Conservation (phyloP, 352 stramenopile species). For the Globisporangium iwayamae region DNA sequence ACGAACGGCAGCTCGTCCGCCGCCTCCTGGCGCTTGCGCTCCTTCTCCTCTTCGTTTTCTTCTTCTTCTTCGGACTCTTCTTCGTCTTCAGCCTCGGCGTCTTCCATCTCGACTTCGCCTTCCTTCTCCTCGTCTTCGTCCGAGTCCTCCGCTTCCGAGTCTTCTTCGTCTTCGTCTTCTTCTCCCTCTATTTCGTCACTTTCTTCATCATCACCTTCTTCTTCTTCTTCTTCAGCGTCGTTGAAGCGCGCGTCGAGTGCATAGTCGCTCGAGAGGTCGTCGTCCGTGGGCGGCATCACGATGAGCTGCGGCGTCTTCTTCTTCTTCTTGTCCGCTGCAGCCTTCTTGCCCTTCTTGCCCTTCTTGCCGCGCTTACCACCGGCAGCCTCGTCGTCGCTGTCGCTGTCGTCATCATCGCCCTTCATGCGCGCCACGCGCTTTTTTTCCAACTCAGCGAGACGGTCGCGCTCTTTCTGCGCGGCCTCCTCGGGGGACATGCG, state of each 20-base stretch:
- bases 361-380: conserved; percentile 52
- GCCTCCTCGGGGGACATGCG: conserved; percentile 94
- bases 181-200: conserved; percentile 31
- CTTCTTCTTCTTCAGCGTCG: conserved; percentile 40
- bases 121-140: conserved; percentile 63
- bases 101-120: conserved; percentile 47
- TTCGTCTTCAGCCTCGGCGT: conserved; percentile 50
- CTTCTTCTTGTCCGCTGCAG: conserved; percentile 9
- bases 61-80: conserved; percentile 79
- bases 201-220: conserved; percentile 23
- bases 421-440: conserved; percentile 94
- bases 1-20: conserved; percentile 92
- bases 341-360: conserved; percentile 30
- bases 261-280: conserved; percentile 89
- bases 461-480: conserved; percentile 90
- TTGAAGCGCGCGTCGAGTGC: conserved; percentile 60
- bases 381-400: conserved; percentile 49
- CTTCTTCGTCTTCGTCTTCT: conserved; percentile 34
- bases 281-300: conserved; percentile 79
- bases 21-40: conserved; percentile 40
- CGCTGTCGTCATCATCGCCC: conserved; percentile 73
- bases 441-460: conserved; percentile 90
- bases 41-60: conserved; percentile 43
- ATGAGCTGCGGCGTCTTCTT: conserved; percentile 51
- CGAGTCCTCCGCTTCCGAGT: conserved; percentile 57